These are phyloP conservation scores for Megacollybia marginata DNA, from an alignment of 768 basidiomycete species.

Conservation along the genomic window DNA sequence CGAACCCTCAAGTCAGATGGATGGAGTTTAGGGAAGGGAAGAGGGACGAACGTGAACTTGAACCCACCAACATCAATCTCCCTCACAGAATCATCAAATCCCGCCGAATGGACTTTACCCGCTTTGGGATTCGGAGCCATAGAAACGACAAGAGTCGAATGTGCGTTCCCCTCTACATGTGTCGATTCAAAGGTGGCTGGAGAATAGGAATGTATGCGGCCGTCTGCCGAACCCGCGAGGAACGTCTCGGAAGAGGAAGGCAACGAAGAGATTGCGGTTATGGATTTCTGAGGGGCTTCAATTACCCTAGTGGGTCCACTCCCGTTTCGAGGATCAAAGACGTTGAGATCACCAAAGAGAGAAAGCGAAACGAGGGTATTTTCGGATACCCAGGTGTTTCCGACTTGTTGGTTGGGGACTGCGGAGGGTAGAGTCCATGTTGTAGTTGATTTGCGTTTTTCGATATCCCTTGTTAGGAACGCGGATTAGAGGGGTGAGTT, in stretches of 20 bases:
- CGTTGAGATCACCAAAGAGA: conserved; percentile 70
- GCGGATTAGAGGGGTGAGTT: neutral
- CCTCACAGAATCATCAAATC: conserved; percentile 74
- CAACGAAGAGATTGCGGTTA: conserved; percentile 55
- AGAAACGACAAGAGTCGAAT: conserved; percentile 63
- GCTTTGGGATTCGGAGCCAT: conserved; percentile 41
- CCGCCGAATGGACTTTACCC: conserved; percentile 56
- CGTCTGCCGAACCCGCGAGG: conserved; percentile 78
- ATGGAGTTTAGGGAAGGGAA: neutral
- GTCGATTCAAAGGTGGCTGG: conserved; percentile 36
- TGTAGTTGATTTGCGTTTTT: conserved; percentile 55
- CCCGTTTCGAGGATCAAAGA: conserved; percentile 70
- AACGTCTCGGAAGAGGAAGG: conserved; percentile 49
- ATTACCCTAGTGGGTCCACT: conserved; percentile 45
- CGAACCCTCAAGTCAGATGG: neutral
- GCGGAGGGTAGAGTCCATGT: conserved; percentile 71
- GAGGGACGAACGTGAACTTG: conserved; percentile 30
- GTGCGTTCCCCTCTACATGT: conserved; percentile 53
- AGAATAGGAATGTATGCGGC: conserved; percentile 63
- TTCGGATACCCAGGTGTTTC: conserved; percentile 73
- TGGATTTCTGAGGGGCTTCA: conserved; percentile 33
- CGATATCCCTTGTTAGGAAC: conserved; percentile 71
- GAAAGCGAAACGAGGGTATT: conserved; percentile 78
- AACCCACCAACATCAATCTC: conserved; percentile 50
- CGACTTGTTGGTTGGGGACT: conserved; percentile 79